phyloP scores from a whole-genome alignment of 1,139 yeast species.

The Blastobotrys indianensis region DNA sequence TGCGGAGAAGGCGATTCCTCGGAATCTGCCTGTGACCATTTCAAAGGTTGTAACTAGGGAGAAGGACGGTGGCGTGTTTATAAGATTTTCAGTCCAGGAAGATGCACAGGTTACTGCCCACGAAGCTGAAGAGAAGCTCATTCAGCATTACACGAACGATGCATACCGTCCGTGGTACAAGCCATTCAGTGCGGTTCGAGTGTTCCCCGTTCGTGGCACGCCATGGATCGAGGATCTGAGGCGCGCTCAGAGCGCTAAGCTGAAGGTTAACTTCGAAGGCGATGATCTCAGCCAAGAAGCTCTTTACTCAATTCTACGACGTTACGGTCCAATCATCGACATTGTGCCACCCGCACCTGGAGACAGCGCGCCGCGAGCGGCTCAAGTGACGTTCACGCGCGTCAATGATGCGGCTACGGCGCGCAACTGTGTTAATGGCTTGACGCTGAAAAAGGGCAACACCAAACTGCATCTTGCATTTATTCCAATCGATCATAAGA shows the following conservation, averaged over 20 bases:
- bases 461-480: slow-evolving; percentile 72
- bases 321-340: slow-evolving; percentile 80
- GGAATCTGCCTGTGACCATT: slow-evolving; percentile 40
- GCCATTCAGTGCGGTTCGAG: slow-evolving; percentile 39
- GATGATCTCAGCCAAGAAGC: slow-evolving; percentile 74
- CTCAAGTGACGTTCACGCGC: slow-evolving; percentile 50
- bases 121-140: slow-evolving; percentile 18
- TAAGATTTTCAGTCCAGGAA: slow-evolving; percentile 44
- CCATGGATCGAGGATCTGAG: slow-evolving; percentile 96
- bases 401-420: slow-evolving; percentile 76
- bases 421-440: slow-evolving; percentile 78
- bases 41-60: slow-evolving; percentile 55
- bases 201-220: slow-evolving; percentile 76
- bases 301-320: slow-evolving; percentile 69
- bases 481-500: slow-evolving; percentile 49
- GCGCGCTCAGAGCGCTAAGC: slow-evolving; percentile 58
- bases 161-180: slow-evolving; percentile 26
- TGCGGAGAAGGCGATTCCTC: slow-evolving; percentile 39
- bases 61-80: slow-evolving; percentile 93
- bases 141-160: slow-evolving; percentile 14
- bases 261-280: slow-evolving; percentile 72
- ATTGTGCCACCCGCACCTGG: slow-evolving; percentile 54
- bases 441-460: slow-evolving; percentile 42
- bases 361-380: slow-evolving; percentile 44
- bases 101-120: slow-evolving; percentile 15